Base-by-base conservation (phyloP, 208 protist genomes). In the Leptomonas seymouri region DNA sequence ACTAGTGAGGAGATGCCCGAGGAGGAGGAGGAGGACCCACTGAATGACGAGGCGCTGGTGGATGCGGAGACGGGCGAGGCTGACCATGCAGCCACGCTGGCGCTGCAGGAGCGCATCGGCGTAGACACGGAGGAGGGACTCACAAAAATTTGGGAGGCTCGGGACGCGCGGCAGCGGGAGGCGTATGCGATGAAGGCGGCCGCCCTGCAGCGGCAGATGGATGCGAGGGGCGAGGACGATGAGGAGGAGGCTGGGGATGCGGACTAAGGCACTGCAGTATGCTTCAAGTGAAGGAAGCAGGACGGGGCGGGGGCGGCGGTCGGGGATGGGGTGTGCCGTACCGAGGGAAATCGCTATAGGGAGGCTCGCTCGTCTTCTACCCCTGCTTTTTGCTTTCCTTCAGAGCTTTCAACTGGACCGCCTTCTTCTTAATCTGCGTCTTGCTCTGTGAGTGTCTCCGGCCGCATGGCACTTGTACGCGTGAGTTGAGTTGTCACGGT, bases 21-120 rank as follows among this genome's bases (percentile, higher is more conserved):
- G 64, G 90, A 91, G 23, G 87, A 93, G 34, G 87, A 85, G 20
- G 76, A 80, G 39, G 90, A 95, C 49, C 73, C 77, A 3, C 44
- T 81, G 20, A 86, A 94, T 48, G 84, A 93, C 16, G 90, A 95
- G 69, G 81, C 59, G n/a, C 71, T 92, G 18, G 36, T 85, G n/a
- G 70, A 85, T 36, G 82, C 90, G 21, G 90, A 91, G 21, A 84
- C 80, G 1, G 90, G 84, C 30, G 82, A 89, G 56, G 41, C 74
- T 30, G 90, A 95, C 48, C 66, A 69, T 18, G 84, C 61, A 0
- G 87, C 76, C 0, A 75, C 84, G 28, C 80, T 71, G 41, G 81
- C 72, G 18, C 56, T 95, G 44, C 74, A 84, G 51, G 74, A 82
- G 39, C 66, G 67, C 31, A 73, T 91, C 45, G 90, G 90, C 75